These are phyloP conservation scores for Schizochytrium sp. DNA, from an alignment of 108 stramenopile genomes.

Conservation along the genomic window DNA sequence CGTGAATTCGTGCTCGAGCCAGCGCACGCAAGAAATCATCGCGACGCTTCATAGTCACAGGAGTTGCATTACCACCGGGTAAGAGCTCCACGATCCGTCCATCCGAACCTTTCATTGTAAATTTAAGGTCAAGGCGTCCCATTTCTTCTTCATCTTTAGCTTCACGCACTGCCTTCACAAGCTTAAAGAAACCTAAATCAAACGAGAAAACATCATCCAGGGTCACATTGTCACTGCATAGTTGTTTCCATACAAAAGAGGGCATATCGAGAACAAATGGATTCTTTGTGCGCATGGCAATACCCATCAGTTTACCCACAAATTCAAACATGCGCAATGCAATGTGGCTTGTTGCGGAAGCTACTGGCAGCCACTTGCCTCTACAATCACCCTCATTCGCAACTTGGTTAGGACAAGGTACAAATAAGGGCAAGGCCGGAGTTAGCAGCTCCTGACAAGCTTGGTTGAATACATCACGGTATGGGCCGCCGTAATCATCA, in stretches of 20 bases:
- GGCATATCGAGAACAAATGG: slow-evolving; percentile 58
- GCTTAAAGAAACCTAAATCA: slow-evolving; percentile 1
- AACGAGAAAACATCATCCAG: slow-evolving; percentile 27
- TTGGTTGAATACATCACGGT: slow-evolving; percentile 93
- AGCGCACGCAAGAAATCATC: background rate
- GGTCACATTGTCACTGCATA: slow-evolving; percentile 35
- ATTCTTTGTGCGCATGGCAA: slow-evolving; percentile 47
- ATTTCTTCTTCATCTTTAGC: background rate
- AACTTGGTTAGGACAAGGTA: slow-evolving; percentile 43
- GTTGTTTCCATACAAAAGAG: slow-evolving; percentile 60
- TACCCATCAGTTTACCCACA: slow-evolving; percentile 62
- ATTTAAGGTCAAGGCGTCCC: background rate
- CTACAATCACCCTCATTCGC: background rate
- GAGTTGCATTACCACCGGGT: slow-evolving; percentile 5
- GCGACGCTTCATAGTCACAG: background rate
- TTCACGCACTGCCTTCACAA: slow-evolving; percentile 24
- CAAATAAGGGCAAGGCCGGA: slow-evolving; percentile 38
- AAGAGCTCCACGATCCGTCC: slow-evolving; percentile 45
- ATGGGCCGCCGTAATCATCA: slow-evolving; percentile 98
- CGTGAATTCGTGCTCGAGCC: slow-evolving; percentile 10
- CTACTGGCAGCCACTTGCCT: slow-evolving; percentile 60
- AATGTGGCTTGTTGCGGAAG: background rate
- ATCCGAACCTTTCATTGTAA: slow-evolving; percentile 21
- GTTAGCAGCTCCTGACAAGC: slow-evolving; percentile 84
- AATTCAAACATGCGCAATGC: slow-evolving; percentile 59